Evolutionary conservation across 306 rosid genomes (phyloP).

Genomic region (Quercus gilva): DNA sequence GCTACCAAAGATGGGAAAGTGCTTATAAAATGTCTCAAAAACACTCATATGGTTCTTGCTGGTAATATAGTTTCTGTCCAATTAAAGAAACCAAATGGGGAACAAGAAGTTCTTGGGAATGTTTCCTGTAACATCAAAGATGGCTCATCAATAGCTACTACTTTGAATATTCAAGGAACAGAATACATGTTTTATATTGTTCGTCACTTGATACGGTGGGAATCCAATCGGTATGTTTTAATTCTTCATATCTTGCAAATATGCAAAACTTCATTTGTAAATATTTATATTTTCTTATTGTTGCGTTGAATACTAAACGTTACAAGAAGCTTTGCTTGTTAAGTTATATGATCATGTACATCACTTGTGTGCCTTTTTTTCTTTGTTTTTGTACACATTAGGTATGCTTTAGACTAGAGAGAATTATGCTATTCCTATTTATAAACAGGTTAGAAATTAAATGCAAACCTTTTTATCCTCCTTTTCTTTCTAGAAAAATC

Average conservation of each 20-base stretch:
- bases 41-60: conserved; percentile 23
- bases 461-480: background rate
- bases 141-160: conserved; percentile 5
- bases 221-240: conserved; percentile 44
- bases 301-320: no score
- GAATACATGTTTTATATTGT: conserved; percentile 37
- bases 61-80: conserved; percentile 32
- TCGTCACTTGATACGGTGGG: conserved; percentile 44
- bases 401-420: background rate
- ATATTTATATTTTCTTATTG: no score
- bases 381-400: background rate
- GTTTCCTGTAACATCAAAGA: conserved; percentile 36
- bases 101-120: background rate
- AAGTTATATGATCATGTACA: background rate
- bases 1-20: conserved; percentile 44
- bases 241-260: background rate
- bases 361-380: background rate
- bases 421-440: background rate
- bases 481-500: no score
- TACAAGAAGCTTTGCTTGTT: no score
- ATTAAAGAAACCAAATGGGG: conserved; percentile 24
- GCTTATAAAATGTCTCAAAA: conserved; percentile 29
- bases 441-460: background rate
- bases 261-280: no score
- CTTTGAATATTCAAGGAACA: conserved; percentile 32